Evolutionary conservation across 2,329 filamentous ascomycete species (phyloP).

Genomic region (Aaosphaeria arxii): DNA sequence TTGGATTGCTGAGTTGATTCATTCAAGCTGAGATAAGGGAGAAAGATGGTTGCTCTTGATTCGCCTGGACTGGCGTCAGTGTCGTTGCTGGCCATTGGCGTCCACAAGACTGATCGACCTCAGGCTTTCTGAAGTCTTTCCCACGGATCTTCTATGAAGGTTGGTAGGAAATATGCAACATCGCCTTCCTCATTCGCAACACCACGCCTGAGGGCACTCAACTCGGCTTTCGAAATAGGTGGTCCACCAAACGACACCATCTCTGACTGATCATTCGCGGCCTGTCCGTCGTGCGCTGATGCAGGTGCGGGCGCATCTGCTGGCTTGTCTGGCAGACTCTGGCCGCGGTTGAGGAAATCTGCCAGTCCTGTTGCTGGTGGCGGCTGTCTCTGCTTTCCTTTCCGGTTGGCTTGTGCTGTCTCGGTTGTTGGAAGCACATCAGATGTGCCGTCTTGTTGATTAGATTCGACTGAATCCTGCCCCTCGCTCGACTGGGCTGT

Average conservation of each 20-base stretch:
- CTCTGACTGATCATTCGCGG: neutral
- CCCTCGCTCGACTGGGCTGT: slow-evolving; percentile 8
- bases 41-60: no score
- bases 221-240: slow-evolving; percentile 20
- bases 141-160: slow-evolving; percentile 74
- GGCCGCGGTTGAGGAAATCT: slow-evolving; percentile 27
- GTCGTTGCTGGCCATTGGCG: no score
- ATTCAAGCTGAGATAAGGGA: no score
- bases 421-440: neutral
- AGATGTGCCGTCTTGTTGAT: neutral
- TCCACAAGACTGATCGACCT: no score
- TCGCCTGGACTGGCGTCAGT: no score
- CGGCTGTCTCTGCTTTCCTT: slow-evolving; percentile 10
- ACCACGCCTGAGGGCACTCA: slow-evolving; percentile 38
- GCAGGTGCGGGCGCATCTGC: neutral
- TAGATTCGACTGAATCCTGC: neutral
- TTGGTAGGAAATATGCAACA: slow-evolving; percentile 65
- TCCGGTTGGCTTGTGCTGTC: neutral
- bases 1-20: no score
- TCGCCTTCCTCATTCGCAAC: slow-evolving; percentile 56
- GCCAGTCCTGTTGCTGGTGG: slow-evolving; percentile 24
- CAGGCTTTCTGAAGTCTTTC: slow-evolving; percentile 18
- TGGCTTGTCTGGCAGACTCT: slow-evolving; percentile 20
- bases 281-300: neutral
- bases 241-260: slow-evolving; percentile 27